Percentiles rank a stretch among this genome's conserved stretches.
Conservation (phyloP, 1,284 basidiomycete genomes). For the Ceratobasidium sp. region DNA sequence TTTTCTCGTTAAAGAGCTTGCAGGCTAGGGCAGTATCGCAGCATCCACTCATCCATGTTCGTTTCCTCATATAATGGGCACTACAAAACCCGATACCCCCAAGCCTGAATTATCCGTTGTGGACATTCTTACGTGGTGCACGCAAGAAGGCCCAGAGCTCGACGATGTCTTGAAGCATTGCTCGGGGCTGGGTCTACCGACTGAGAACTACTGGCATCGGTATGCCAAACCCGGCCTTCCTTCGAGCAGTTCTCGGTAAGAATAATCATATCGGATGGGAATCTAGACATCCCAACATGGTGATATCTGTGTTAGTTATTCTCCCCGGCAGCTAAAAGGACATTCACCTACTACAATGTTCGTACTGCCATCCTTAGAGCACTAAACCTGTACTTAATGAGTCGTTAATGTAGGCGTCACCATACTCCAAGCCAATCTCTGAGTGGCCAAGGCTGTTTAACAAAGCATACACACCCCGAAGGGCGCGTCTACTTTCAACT, state of each 20-base stretch:
- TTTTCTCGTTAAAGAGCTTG: background rate
- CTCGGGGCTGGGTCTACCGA: background rate
- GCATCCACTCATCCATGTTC: background rate
- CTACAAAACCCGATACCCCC: background rate
- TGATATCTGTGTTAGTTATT: no score
- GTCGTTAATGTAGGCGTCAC: background rate
- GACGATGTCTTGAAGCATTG: background rate
- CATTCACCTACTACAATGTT: background rate
- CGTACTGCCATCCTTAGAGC: background rate
- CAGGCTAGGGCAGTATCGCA: background rate
- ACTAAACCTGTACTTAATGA: background rate
- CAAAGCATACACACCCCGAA: slow-evolving; percentile 23
- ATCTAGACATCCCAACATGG: no score
- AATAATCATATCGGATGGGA: no score
- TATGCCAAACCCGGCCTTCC: slow-evolving; percentile 23
- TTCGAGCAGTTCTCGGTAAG: slow-evolving; percentile 23
- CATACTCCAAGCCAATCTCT: background rate
- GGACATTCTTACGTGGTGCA: background rate
- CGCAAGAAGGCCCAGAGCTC: background rate
- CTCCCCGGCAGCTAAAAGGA: background rate
- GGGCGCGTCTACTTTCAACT: slow-evolving; percentile 36
- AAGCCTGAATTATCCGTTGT: background rate
- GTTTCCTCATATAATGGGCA: slow-evolving; percentile 14
- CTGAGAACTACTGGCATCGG: slow-evolving; percentile 4
- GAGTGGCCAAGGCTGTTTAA: background rate